Base-by-base conservation (phyloP, 805 yeast species). In the Diddensiella caesifluorescens region DNA sequence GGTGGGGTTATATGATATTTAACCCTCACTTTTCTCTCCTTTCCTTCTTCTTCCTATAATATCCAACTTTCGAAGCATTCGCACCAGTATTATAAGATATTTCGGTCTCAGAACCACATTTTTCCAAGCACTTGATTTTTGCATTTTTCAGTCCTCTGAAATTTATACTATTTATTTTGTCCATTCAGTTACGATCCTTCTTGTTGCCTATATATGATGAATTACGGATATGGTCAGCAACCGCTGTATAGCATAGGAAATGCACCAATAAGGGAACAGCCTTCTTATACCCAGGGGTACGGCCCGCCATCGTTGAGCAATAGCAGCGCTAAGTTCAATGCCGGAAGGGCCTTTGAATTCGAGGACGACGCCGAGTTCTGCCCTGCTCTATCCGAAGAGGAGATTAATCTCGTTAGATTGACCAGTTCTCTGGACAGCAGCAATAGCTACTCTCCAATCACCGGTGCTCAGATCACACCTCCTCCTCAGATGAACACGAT, bases 311-410 rank as follows among this genome's bases (percentile, higher is more conserved):
- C 32, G 32, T 13, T 29, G 15, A 29, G 7, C 10, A 34, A 9
- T n/a, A 34, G 25, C 10, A 34, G 20, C 26, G 44, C 51, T n/a
- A 70, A 71, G 49, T 69, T 78, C 53, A 74, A 77, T 50, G 70
- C 77, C 33, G 75, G 77, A 50, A 73, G 80, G 51, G 71, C 83
- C 22, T 79, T 80, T 59, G 85, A 79, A 50, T 52, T 69, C 31
- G 83, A 77, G 55, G 82, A 80, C 48, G 87, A 81, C 53, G 56
- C 72, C 25, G 87, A 79, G 61, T 81, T 81, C 56, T 76, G 78
- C 47, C 81, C 81, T 18, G 62, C 39, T 25, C 34, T 51, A 16
- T 32, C 44, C 7, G 50, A 44, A 6, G 52, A 50, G 27, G 50
- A 48, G 27, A 41, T 44, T 26, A n/a, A 27, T 9, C 18, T 18